Base-by-base conservation (phyloP, 1,139 yeast species). In the Scheffersomyces cryptocercus region DNA sequence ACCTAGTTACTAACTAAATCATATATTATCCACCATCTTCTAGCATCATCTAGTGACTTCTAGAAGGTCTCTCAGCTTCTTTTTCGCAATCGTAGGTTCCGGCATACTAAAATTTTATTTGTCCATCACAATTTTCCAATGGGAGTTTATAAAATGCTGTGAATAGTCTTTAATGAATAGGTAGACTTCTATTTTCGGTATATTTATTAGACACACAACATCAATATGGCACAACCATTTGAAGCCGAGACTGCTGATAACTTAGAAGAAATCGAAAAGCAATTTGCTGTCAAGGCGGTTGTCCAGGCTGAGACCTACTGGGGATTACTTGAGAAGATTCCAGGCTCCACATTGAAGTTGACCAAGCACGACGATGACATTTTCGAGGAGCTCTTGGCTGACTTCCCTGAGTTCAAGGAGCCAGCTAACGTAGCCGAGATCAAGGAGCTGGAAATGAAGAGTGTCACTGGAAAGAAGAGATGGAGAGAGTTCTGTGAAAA, bases 261-360 rank as follows among this genome's bases (percentile, higher is more conserved):
- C 68, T 67, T 77, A 50, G 84, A 79, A 61, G 85, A 77, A 52
- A 88, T 93, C 59, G 98, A 91, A 68, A 88, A 82, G 78, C 97
- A 91, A 71, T 93, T 93, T 61, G 98, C 99, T 40, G 99, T 95
- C 51, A 90, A 88, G 70, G 99, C 98, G 7, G 99, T 95, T 24
- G 84, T 82, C 67, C 98, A 95, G 66, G 95, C 96, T 48, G 95
- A 88, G 64, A 85, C 97, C 3, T 95, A 93, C 77, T 93, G 97
- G 97, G 76, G 77, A 41, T 70, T 95, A 48, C 68, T 95, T 44
- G 78, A 79, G 49, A 81, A 82, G 54, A 73, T 90, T 42, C 85
- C 88, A 43, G 98, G 96, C 12, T 80, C 95, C 35, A 80, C 78
- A 53, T 75, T 93, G 53, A 86, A 82, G 62, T 73, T 93, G 50